Percentiles rank a stretch among this genome's conserved stretches.
Conservation (phyloP, 73 alveolate genomes). For the Paramecium caudatum region DNA sequence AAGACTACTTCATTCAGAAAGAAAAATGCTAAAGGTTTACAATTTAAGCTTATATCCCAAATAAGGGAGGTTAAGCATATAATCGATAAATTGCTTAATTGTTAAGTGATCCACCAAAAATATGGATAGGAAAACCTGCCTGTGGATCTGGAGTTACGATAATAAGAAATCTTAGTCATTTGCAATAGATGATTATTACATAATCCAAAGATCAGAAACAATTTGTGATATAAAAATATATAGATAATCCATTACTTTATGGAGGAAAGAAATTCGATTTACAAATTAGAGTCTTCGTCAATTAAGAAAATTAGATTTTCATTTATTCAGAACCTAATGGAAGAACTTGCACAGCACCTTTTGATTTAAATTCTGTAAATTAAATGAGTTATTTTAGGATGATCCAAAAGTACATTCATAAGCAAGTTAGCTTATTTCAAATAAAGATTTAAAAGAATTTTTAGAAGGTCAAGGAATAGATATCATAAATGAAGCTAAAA, state of each 20-base stretch:
- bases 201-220: constrained; percentile 51
- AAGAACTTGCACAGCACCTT: constrained; percentile 75
- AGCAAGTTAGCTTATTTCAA: constrained; percentile 79
- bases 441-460: constrained; percentile 70
- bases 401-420: constrained; percentile 86
- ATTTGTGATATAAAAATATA: constrained; percentile 85
- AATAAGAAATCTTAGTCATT: background rate
- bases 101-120: background rate
- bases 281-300: constrained; percentile 88
- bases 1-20: background rate
- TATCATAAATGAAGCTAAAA: background rate
- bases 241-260: constrained; percentile 88
- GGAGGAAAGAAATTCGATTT: constrained; percentile 92
- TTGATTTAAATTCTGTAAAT: constrained; percentile 61
- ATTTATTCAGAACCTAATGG: constrained; percentile 79
- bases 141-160: background rate
- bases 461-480: constrained; percentile 2
- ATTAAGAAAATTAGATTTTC: constrained; percentile 79
- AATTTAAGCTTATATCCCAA: background rate
- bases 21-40: background rate
- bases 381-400: background rate
- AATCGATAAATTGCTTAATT: background rate
- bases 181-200: background rate
- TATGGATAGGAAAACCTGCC: constrained; percentile 37
- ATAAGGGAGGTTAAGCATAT: constrained; percentile 1